These are phyloP conservation scores for Globisporangium nodosum DNA, from an alignment of 352 stramenopile genomes.

Conservation along the genomic window DNA sequence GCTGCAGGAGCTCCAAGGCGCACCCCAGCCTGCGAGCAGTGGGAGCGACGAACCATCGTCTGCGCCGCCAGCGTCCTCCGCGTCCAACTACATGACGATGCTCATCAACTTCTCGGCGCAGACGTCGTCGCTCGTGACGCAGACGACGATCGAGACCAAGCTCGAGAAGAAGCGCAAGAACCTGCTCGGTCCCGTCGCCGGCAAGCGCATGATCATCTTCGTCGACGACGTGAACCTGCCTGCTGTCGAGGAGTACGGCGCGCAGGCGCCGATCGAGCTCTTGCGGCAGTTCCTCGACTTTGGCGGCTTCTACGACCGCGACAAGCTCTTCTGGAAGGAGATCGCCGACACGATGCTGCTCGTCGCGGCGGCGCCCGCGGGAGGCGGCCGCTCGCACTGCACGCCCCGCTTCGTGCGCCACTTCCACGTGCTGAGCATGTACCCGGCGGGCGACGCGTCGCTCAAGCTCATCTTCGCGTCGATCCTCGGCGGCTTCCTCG, in stretches of 20 bases:
- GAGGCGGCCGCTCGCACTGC: conserved; percentile 76
- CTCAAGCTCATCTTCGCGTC: conserved; percentile 90
- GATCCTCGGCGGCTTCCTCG: conserved; percentile 87
- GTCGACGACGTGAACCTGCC: conserved; percentile 96
- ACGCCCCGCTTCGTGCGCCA: conserved; percentile 93
- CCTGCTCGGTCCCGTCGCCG: conserved; percentile 82
- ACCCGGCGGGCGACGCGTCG: conserved; percentile 78
- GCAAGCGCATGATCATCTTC: conserved; percentile 90
- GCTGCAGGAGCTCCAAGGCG: conserved; percentile 42
- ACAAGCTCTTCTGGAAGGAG: conserved; percentile 97
- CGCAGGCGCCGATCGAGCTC: conserved; percentile 92
- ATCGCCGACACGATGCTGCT: conserved; percentile 92
- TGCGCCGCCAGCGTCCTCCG: conserved; percentile 12
- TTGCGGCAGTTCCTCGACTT: conserved; percentile 94
- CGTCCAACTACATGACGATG: conserved; percentile 65
- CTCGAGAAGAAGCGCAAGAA: conserved; percentile 96
- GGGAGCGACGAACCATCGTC: conserved; percentile 8
- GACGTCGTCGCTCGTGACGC: conserved; percentile 85
- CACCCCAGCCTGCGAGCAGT: conserved; percentile 9
- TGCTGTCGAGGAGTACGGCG: conserved; percentile 92
- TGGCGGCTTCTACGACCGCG: conserved; percentile 94
- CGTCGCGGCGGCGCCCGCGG: conserved; percentile 86
- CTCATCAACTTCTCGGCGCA: conserved; percentile 92
- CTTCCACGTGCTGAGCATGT: conserved; percentile 95
- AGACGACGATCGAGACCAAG: conserved; percentile 90